Evolutionary conservation across 2,329 filamentous ascomycete genomes (phyloP).

Genomic region (Alternaria hordeiaustralica): DNA sequence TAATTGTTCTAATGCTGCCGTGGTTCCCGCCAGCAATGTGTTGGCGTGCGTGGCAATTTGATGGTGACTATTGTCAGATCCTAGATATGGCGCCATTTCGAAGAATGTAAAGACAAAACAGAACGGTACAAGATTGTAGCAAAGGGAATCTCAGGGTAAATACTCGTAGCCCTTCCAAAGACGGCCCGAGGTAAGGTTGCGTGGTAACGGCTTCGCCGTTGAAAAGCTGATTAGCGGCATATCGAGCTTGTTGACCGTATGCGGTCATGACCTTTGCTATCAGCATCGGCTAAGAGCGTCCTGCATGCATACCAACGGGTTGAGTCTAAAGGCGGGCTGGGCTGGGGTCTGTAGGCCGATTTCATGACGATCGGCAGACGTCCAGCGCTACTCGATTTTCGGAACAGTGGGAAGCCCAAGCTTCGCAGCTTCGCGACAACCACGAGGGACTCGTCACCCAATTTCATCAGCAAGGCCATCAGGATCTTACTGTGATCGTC

Average conservation of each 20-base stretch:
- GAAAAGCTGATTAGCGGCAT: slow-evolving; percentile 27
- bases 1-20: slow-evolving; percentile 40
- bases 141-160: slow-evolving; percentile 4
- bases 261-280: slow-evolving; percentile 23
- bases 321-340: slow-evolving; percentile 4
- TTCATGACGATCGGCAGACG: slow-evolving; percentile 15
- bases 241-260: slow-evolving; percentile 8
- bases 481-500: slow-evolving; percentile 4
- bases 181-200: slow-evolving; percentile 7
- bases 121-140: slow-evolving; percentile 1
- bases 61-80: slow-evolving; percentile 15
- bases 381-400: slow-evolving; percentile 5
- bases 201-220: slow-evolving; percentile 17
- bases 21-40: slow-evolving; percentile 44
- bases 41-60: slow-evolving; percentile 25
- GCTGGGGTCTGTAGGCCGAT: slow-evolving; percentile 2
- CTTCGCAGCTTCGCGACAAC: neutral
- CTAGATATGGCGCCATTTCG: slow-evolving; percentile 40
- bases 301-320: slow-evolving; percentile 21
- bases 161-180: neutral
- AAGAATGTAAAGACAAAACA: neutral
- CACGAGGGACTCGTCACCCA: neutral
- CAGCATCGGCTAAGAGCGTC: slow-evolving; percentile 15
- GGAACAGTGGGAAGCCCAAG: slow-evolving; percentile 7
- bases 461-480: slow-evolving; percentile 1